phyloP scores from a whole-genome alignment of 257 asterid genomes.

The Rauvolfia tetraphylla region DNA sequence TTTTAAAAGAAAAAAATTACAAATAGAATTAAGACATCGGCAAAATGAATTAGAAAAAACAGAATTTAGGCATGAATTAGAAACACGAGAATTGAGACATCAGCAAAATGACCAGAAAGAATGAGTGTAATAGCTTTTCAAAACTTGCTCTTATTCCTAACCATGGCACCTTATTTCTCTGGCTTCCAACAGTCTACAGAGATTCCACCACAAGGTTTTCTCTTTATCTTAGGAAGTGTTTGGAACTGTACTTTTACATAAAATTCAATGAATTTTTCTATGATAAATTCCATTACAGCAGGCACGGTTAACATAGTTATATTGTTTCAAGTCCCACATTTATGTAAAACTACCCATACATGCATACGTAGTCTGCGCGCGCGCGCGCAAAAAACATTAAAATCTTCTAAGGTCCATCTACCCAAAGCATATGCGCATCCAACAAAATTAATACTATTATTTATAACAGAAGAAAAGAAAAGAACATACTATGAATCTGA shows the following conservation, averaged over 20 bases:
- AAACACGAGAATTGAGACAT: not conserved
- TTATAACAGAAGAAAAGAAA: not conserved
- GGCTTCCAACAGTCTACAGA: not conserved
- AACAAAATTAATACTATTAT: not conserved
- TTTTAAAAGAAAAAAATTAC: not conserved
- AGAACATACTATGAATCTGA: conserved; percentile 21
- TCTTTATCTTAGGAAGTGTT: not conserved
- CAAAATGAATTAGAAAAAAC: no score
- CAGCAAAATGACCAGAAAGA: not conserved
- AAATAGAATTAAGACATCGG: not conserved
- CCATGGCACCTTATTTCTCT: not conserved
- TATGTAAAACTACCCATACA: not conserved
- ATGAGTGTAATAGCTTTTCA: not conserved
- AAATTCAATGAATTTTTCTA: not conserved
- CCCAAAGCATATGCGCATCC: not conserved
- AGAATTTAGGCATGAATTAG: not conserved
- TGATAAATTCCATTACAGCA: not conserved
- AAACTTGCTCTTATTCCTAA: not conserved
- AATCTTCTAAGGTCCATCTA: not conserved
- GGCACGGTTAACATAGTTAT: not conserved
- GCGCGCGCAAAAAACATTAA: not conserved
- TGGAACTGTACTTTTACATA: not conserved
- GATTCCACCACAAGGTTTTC: not conserved
- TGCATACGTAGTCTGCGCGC: no score
- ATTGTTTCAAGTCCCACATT: not conserved